Evolutionary conservation across 148 eudicot genomes (phyloP), one percentile per base, ranked within the genome.

Genomic region (Vaccinium myrtillus): DNA sequence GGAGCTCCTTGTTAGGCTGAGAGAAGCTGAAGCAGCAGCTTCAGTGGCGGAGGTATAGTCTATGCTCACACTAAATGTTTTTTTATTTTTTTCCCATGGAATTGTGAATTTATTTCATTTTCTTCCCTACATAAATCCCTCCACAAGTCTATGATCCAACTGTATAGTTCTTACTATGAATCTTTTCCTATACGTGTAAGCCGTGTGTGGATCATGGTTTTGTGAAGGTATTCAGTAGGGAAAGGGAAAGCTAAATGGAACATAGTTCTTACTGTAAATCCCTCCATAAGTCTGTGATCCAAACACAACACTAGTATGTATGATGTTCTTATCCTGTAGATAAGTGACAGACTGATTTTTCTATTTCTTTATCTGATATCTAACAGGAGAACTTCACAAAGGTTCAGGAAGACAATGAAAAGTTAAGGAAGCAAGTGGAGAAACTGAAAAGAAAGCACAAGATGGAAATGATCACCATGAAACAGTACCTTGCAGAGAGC

Each of bases 21-120:
- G 92, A 91, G 99, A 97, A 90, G 99, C 99, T 39, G 99, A 97
- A 79, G 96, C 94, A 90, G 86, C 92, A 39, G 98, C 98, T 61
- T 86, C 93, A 49, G 81, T 90, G 54, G 91, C 99, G 86, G 98
- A 97, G 99, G 99, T 97, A 91, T 19, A 21, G 51, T n/a, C 36
- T 32, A 39, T 51, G 2, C 75, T 56, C 25, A 77, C 11, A 12
- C 21, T 76, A 48, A 76, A 21, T 48, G 5, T 43, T 43, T 43
- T 43, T 43, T 43, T 43, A 0, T 5, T 43, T 43, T 43, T 43
- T 43, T 43, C 5, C 46, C 6, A 36, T 2, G 39, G 39, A 36
- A 43, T 43, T 43, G 6, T 4, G 46, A 23, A n/a, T 65, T 65
- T 65, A 10, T 23, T 23, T 65, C 71, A 6, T 65, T 65, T 27